These are phyloP conservation scores for Lactarius vividus DNA, from an alignment of 768 basidiomycete genomes.

Conservation along the genomic window DNA sequence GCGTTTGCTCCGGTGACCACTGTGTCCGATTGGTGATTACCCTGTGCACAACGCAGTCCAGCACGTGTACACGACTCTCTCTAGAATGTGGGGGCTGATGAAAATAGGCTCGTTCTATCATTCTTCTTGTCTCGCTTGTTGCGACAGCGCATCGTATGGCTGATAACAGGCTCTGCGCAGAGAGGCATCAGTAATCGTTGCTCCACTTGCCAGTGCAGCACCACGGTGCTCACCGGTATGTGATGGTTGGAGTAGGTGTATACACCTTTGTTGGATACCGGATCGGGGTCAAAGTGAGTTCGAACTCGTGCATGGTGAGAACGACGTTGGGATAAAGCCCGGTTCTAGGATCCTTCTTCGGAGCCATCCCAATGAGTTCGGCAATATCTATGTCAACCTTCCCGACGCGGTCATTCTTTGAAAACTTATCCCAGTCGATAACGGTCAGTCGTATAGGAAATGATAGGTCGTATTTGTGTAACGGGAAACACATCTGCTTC, in stretches of 20 bases:
- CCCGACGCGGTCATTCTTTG: conserved; percentile 85
- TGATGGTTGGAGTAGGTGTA: conserved; percentile 65
- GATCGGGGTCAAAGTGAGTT: conserved; percentile 57
- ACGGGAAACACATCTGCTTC: conserved; percentile 93
- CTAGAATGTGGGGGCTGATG: no score
- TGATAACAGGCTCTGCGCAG: conserved; percentile 81
- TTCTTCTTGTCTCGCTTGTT: conserved; percentile 69
- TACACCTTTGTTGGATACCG: conserved; percentile 60
- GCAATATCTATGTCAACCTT: conserved; percentile 68
- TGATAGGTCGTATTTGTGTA: conserved; percentile 76
- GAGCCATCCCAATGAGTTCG: conserved; percentile 44
- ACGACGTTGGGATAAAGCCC: conserved; percentile 54
- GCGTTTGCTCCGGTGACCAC: no score
- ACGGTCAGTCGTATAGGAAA: conserved; percentile 80
- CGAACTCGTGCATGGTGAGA: conserved; percentile 70
- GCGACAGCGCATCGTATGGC: conserved; percentile 87
- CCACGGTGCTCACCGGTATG: conserved; percentile 52
- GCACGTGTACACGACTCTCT: no score
- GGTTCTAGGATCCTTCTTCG: conserved; percentile 46
- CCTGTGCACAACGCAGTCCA: no score
- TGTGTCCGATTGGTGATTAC: no score
- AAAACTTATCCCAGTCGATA: conserved; percentile 95
- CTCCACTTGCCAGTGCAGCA: background rate
- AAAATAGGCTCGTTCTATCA: no score
- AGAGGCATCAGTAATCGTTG: conserved; percentile 7